These are phyloP conservation scores for Cutaneotrichosporon sp. DNA, from an alignment of 1,284 basidiomycete species.

Conservation along the genomic window DNA sequence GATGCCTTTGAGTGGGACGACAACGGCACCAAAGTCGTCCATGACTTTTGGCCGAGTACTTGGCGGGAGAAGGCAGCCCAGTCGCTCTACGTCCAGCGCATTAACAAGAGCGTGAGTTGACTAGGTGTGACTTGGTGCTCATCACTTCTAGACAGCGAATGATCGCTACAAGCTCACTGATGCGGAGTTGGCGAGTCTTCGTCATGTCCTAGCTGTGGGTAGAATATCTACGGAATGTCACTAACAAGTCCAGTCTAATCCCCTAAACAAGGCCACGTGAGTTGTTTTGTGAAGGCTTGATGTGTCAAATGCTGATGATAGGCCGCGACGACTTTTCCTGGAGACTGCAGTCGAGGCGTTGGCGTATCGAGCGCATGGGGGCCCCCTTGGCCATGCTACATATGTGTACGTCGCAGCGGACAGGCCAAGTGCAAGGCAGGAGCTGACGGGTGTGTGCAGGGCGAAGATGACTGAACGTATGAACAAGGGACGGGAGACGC, in stretches of 20 bases:
- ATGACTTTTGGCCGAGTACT: slow-evolving; percentile 22
- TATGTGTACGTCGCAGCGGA: slow-evolving; percentile 20
- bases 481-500: slow-evolving; percentile 3
- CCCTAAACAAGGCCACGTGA: slow-evolving; percentile 18
- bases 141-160: slow-evolving; percentile 24
- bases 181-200: slow-evolving; percentile 26
- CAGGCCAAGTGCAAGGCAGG: background rate
- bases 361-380: slow-evolving; percentile 26
- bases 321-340: slow-evolving; percentile 3
- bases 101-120: slow-evolving; percentile 24
- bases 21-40: slow-evolving; percentile 2
- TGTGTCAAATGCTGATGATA: background rate
- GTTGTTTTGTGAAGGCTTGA: no score
- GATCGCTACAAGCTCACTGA: slow-evolving; percentile 23
- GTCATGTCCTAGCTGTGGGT: slow-evolving; percentile 17
- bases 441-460: slow-evolving; percentile 3
- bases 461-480: slow-evolving; percentile 2
- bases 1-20: slow-evolving; percentile 8
- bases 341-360: slow-evolving; percentile 24
- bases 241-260: slow-evolving; percentile 19
- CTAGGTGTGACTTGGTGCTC: background rate
- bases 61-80: slow-evolving; percentile 10
- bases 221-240: no score
- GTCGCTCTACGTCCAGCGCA: slow-evolving; percentile 7
- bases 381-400: slow-evolving; percentile 14